Conservation (phyloP, 2,329 filamentous ascomycete species). For the Incumbomyces lentus region DNA sequence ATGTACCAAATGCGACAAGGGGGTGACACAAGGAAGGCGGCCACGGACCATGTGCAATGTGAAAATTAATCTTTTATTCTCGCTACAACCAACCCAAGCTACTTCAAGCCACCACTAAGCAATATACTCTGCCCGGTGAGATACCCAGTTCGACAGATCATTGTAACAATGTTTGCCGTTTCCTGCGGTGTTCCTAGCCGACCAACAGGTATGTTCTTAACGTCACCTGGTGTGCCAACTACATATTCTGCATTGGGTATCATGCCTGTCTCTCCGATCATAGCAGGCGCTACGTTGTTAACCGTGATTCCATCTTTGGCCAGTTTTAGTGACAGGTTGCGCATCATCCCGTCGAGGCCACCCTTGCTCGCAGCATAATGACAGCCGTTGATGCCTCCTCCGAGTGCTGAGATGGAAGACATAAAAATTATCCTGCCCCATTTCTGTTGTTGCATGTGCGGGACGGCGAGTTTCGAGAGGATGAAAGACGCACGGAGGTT, state of each 20-base stretch:
- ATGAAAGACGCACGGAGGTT: slow-evolving; percentile 55
- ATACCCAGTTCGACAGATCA: slow-evolving; percentile 52
- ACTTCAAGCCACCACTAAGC: slow-evolving; percentile 44
- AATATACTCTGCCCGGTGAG: slow-evolving; percentile 48
- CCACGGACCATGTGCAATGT: no score
- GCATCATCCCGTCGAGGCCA: slow-evolving; percentile 55
- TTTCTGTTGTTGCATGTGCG: slow-evolving; percentile 47
- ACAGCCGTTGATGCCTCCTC: slow-evolving; percentile 55
- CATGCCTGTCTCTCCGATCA: slow-evolving; percentile 57
- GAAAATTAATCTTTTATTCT: no score
- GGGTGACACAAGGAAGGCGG: no score
- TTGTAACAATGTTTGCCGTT: slow-evolving; percentile 50
- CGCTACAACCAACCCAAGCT: slow-evolving; percentile 8
- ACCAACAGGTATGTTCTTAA: slow-evolving; percentile 49
- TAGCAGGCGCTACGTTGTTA: slow-evolving; percentile 58
- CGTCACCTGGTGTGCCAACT: slow-evolving; percentile 46
- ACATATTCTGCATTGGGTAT: slow-evolving; percentile 46
- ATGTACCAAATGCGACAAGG: no score
- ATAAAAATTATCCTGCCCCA: slow-evolving; percentile 58
- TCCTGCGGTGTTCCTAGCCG: slow-evolving; percentile 49
- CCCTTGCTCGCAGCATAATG: slow-evolving; percentile 47
- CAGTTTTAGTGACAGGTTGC: slow-evolving; percentile 50
- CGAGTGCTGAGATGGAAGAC: slow-evolving; percentile 52
- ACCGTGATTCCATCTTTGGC: slow-evolving; percentile 53
- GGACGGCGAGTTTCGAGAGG: slow-evolving; percentile 49